Conservation (phyloP, 768 basidiomycete genomes). For the Leccinum obscurum region DNA sequence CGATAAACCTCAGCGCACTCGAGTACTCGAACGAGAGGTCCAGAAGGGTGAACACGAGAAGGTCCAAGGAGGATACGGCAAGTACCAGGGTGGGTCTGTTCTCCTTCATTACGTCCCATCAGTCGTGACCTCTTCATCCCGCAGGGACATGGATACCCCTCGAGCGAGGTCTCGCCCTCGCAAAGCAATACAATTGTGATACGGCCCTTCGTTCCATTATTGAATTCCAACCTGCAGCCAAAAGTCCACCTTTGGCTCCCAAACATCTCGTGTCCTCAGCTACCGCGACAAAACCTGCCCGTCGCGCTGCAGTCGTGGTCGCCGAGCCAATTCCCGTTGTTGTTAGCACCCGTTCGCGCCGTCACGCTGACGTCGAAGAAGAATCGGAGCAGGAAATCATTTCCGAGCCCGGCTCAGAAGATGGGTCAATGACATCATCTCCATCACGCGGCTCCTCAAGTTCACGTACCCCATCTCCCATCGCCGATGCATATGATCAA, state of each 20-base stretch:
- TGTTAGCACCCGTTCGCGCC: conserved; percentile 60
- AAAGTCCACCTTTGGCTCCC: conserved; percentile 92
- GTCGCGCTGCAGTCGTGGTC: conserved; percentile 22
- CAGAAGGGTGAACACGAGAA: conserved; percentile 99
- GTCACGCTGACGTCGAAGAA: conserved; percentile 49
- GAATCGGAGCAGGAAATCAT: conserved; percentile 63
- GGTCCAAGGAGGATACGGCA: conserved; percentile 98
- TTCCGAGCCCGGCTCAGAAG: conserved; percentile 77
- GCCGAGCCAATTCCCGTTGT: conserved; percentile 18
- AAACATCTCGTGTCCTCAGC: conserved; percentile 85
- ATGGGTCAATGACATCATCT: conserved; percentile 87
- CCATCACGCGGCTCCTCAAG: conserved; percentile 83
- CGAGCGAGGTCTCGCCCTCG: conserved; percentile 81
- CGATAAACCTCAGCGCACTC: conserved; percentile 97
- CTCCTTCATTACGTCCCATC: conserved; percentile 1
- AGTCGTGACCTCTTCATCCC: neutral
- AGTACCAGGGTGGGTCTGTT: conserved; percentile 87
- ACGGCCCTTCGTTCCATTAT: conserved; percentile 85
- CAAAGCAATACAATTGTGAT: conserved; percentile 94
- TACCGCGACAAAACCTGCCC: conserved; percentile 39
- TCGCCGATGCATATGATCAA: conserved; percentile 47
- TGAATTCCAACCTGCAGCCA: conserved; percentile 86
- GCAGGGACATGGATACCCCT: conserved; percentile 98
- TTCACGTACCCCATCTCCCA: conserved; percentile 93
- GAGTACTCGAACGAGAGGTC: conserved; percentile 95